These are phyloP conservation scores for Clarireedia homoeocarpa DNA, from an alignment of 2,329 filamentous ascomycete species.

Conservation along the genomic window DNA sequence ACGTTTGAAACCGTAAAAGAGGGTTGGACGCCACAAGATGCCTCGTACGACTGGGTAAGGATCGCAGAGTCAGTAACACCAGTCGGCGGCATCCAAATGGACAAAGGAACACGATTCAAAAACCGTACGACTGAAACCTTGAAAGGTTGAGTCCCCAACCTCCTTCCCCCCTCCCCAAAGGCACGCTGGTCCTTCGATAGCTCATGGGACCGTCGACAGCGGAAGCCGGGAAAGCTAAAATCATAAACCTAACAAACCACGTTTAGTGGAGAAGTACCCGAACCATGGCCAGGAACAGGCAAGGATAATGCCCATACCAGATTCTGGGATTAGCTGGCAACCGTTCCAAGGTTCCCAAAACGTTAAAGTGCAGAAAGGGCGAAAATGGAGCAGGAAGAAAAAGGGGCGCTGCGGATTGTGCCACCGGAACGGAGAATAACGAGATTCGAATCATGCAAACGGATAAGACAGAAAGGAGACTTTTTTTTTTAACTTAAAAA, in stretches of 20 bases:
- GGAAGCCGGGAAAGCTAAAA: conserved; percentile 15
- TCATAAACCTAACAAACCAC: conserved; percentile 4
- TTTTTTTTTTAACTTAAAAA: background rate
- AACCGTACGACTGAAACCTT: background rate
- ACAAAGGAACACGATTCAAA: background rate
- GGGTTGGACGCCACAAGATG: too few relatives aligned
- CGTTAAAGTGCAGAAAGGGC: background rate
- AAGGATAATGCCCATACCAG: background rate
- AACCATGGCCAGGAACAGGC: conserved; percentile 12
- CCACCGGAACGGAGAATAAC: background rate
- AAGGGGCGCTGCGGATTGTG: conserved; percentile 4
- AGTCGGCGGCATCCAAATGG: background rate
- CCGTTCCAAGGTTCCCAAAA: background rate
- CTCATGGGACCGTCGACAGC: conserved; percentile 11
- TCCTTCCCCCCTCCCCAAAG: conserved; percentile 4
- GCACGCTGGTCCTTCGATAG: conserved; percentile 12
- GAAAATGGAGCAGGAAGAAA: conserved; percentile 7
- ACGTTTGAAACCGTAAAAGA: background rate
- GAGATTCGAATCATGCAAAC: background rate
- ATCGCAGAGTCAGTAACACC: too few relatives aligned
- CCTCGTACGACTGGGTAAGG: too few relatives aligned
- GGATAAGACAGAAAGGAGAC: background rate
- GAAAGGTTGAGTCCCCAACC: conserved; percentile 1
- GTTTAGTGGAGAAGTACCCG: conserved; percentile 17
- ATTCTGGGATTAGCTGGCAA: conserved; percentile 5